Evolutionary conservation across 2,329 filamentous ascomycete genomes (phyloP).

Genomic region (Penicillium sp.): DNA sequence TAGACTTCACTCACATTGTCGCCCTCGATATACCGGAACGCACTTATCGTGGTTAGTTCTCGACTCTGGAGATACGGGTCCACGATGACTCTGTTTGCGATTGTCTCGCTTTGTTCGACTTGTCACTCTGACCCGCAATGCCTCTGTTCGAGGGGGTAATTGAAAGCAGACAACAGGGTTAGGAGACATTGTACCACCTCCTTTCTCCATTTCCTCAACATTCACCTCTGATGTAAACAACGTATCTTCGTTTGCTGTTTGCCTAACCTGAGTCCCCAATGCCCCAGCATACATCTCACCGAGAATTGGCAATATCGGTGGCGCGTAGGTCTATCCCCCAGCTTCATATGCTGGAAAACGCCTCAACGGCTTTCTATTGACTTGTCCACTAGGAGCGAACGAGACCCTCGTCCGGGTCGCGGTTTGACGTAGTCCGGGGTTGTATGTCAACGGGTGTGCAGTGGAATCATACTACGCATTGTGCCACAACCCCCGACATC

Average conservation of each 20-base stretch:
- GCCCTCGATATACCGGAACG: constrained; percentile 12
- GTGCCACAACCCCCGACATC: constrained; percentile 13
- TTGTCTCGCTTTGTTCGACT: constrained; percentile 1
- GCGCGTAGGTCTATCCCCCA: background rate
- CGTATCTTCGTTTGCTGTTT: constrained; percentile 4
- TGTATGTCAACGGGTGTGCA: constrained; percentile 18
- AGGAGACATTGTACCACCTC: background rate
- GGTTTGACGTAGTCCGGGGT: constrained; percentile 16
- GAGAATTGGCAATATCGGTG: background rate
- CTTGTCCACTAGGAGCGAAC: background rate
- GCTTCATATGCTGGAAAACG: too few species aligned
- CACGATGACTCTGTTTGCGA: constrained; percentile 9
- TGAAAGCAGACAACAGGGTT: background rate
- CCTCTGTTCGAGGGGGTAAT: background rate
- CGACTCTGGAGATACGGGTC: constrained; percentile 4
- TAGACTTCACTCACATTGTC: constrained; percentile 13
- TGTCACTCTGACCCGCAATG: background rate
- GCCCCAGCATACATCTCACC: background rate
- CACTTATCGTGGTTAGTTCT: constrained; percentile 16
- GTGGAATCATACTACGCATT: constrained; percentile 12
- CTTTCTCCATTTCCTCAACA: background rate
- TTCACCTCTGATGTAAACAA: background rate
- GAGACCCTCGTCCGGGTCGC: background rate
- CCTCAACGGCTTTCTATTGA: background rate
- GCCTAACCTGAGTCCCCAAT: background rate